A percentile compares a stretch with the other conserved stretches of the same genome.
Evolutionary conservation across 2,329 filamentous ascomycete genomes (phyloP).

Genomic region (Fusarium newnesense): DNA sequence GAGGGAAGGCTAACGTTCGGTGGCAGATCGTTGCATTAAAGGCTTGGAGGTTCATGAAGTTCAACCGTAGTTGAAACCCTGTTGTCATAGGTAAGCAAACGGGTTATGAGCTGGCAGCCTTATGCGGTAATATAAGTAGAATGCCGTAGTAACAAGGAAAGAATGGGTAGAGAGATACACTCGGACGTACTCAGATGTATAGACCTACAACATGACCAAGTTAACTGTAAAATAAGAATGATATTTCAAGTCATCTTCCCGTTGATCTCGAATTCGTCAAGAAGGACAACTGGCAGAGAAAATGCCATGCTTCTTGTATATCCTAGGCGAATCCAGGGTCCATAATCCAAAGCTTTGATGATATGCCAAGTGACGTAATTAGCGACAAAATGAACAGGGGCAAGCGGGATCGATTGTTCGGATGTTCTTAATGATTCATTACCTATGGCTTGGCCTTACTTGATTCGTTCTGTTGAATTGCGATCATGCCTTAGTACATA

Average conservation of each 20-base stretch:
- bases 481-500: not conserved
- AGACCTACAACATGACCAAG: not conserved
- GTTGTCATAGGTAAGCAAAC: not conserved
- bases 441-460: not conserved
- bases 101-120: too few species aligned
- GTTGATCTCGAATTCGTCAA: not conserved
- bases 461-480: not conserved
- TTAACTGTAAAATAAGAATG: not conserved
- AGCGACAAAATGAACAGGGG: not conserved
- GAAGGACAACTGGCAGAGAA: not conserved
- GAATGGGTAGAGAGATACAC: not conserved
- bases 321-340: not conserved
- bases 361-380: slow-evolving; percentile 22
- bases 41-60: not conserved
- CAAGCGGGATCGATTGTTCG: not conserved
- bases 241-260: not conserved
- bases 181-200: not conserved
- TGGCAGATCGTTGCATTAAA: not conserved
- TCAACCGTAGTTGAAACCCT: not conserved
- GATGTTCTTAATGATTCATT: slow-evolving; percentile 19
- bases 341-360: not conserved
- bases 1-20: not conserved
- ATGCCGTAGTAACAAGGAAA: not conserved
- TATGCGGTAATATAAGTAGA: not conserved
- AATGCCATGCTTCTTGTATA: not conserved